A percentile compares a stretch with the other conserved stretches of the same genome.
phyloP scores from a whole-genome alignment of 2,329 filamentous ascomycete genomes.

The Botrytis porri region DNA sequence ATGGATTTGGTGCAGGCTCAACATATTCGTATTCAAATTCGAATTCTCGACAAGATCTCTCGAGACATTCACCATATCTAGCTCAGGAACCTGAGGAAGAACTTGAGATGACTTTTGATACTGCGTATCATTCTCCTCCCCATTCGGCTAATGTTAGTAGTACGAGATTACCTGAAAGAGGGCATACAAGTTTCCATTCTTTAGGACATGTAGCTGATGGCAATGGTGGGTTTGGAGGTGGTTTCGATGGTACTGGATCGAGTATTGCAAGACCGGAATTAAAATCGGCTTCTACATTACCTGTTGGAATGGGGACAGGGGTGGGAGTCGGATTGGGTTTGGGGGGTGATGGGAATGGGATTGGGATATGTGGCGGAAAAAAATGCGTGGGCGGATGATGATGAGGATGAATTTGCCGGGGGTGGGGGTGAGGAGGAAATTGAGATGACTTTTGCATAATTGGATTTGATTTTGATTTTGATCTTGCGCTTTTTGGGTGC shows the following conservation, averaged over 20 bases:
- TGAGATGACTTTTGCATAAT: constrained; percentile 69
- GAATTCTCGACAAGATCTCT: constrained; percentile 9
- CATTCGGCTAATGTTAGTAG: constrained; percentile 25
- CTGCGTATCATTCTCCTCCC: constrained; percentile 43
- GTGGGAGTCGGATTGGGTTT: neutral
- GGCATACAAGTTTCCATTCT: constrained; percentile 4
- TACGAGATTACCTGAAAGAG: neutral
- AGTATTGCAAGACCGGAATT: constrained; percentile 41
- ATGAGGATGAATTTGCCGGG: constrained; percentile 64
- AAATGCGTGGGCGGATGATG: constrained; percentile 71
- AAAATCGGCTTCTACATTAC: constrained; percentile 46
- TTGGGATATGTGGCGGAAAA: constrained; percentile 26
- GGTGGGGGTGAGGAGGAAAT: constrained; percentile 74
- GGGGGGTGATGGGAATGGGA: constrained; percentile 5
- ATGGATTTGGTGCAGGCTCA: constrained; percentile 11
- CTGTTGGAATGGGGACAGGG: constrained; percentile 31
- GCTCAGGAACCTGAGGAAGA: constrained; percentile 42
- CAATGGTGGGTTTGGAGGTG: neutral
- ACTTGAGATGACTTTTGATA: constrained; percentile 72
- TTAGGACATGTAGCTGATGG: neutral
- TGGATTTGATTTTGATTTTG: neutral
- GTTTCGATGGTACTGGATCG: constrained; percentile 21
- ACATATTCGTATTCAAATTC: constrained; percentile 16
- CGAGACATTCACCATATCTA: constrained; percentile 18
- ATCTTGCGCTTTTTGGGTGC: neutral